Percentiles rank a stretch among this genome's conserved stretches.
Conservation (phyloP, 2,329 filamentous ascomycete species). For the Fusarium fujikuroi region DNA sequence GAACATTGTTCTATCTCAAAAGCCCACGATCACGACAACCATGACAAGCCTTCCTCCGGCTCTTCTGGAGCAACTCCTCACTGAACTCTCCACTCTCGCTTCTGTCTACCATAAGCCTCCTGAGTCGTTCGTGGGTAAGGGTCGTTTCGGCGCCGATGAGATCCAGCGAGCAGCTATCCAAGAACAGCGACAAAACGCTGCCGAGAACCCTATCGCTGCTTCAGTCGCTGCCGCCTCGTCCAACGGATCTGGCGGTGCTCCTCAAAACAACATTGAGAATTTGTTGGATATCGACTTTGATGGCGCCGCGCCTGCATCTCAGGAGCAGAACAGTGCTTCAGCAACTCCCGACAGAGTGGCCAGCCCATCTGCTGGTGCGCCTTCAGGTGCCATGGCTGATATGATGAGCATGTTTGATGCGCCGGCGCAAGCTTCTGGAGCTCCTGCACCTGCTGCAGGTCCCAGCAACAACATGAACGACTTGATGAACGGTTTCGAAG, state of each 20-base stretch:
- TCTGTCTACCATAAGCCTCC: slow-evolving; percentile 99
- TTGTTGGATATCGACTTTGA: slow-evolving; percentile 97
- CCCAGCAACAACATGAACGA: slow-evolving; percentile 78
- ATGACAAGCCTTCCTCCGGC: slow-evolving; percentile 88
- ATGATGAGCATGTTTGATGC: slow-evolving; percentile 78
- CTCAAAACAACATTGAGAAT: slow-evolving; percentile 89
- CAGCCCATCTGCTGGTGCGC: slow-evolving; percentile 64
- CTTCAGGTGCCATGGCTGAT: slow-evolving; percentile 65
- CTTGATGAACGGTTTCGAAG: slow-evolving; percentile 88
- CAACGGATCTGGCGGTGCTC: slow-evolving; percentile 65
- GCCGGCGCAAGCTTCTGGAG: slow-evolving; percentile 64
- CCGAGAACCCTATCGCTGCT: slow-evolving; percentile 93
- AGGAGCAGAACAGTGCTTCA: slow-evolving; percentile 66
- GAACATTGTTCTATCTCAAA: slow-evolving; percentile 92
- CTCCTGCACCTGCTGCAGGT: slow-evolving; percentile 48
- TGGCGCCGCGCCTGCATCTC: slow-evolving; percentile 88
- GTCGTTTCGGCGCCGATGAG: slow-evolving; percentile 90
- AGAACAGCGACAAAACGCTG: slow-evolving; percentile 91
- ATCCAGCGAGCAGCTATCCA: slow-evolving; percentile 96
- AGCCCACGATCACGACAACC: slow-evolving; percentile 92
- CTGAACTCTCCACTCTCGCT: slow-evolving; percentile 91
- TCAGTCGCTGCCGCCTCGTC: slow-evolving; percentile 78
- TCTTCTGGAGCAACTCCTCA: slow-evolving; percentile 88
- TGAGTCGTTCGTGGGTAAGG: slow-evolving; percentile 97
- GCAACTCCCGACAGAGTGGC: slow-evolving; percentile 76